Evolutionary conservation across 2,329 filamentous ascomycete genomes (phyloP), one percentile per base, ranked within the genome.

Genomic region (Cordyceps farinosa): DNA sequence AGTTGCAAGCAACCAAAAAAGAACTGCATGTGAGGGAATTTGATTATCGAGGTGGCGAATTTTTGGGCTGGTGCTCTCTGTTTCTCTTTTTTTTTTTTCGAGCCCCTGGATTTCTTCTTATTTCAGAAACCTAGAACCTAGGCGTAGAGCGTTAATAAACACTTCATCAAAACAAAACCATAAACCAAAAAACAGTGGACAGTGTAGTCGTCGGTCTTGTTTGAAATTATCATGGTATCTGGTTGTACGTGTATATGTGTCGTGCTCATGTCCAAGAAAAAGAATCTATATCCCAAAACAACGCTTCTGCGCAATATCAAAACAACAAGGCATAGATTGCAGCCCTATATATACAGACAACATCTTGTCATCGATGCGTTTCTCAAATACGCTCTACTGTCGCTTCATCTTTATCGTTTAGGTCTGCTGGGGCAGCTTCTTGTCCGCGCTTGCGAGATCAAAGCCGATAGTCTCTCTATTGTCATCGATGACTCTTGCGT

Each of bases 401-500:
- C 29, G 40, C 34, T 53, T 61, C 6, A 38, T 15, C 7, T 44
- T 52, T 17, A 9, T 11, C 27, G 17, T 34, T 36, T 27, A 38
- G n/a, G 58, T 29, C n/a, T 61, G 38, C 7, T 13, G 27, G 5
- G 63, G 52, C 15, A 74, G 64, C 63, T 69, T 71, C 61, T 65
- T 67, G 22, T 62, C 65, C 13, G 68, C 61, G 60, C 69, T 72
- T 13, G 63, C 59, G 4, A 66, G 59, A 59, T 75, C 74, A 52
- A 84, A 89, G 11, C 86, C 86, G 69, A 88, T 86, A 0, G 72
- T 76, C 61, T 84, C 81, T 59, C 86, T 79, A 66, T 87, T 80
- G 65, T 88, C 86, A 65, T 88, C 86, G 66, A 87, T 82, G n/a
- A 88, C 82, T 17, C 86, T 80, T 30, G 80, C 86, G 65, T 89